A percentile compares a stretch with the other conserved stretches of the same genome.
Evolutionary conservation across 2,329 filamentous ascomycete genomes (phyloP).

Genomic region (Thelonectria blattea): DNA sequence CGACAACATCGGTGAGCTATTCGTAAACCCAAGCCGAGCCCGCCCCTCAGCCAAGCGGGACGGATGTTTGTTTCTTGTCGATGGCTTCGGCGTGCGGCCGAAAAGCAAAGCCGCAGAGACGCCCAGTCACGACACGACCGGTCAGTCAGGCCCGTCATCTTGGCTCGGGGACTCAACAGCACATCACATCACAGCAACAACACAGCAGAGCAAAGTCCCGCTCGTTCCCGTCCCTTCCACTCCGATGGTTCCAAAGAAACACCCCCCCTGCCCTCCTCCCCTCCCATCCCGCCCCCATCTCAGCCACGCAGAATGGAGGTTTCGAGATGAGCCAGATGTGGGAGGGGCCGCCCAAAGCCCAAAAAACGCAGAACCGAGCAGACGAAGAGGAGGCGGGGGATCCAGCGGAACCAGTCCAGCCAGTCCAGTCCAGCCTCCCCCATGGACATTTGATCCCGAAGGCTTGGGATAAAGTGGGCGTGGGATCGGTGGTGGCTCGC

Average conservation of each 20-base stretch:
- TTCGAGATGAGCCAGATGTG: background rate
- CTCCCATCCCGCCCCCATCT: too few relatives aligned
- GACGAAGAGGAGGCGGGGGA: background rate
- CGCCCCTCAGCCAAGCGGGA: background rate
- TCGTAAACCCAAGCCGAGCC: background rate
- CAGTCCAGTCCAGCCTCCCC: constrained; percentile 1
- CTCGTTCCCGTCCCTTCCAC: too few relatives aligned
- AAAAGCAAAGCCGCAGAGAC: constrained; percentile 13
- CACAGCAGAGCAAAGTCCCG: too few relatives aligned
- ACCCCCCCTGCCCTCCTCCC: too few relatives aligned
- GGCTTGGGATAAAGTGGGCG: constrained; percentile 37
- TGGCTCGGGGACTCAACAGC: too few relatives aligned
- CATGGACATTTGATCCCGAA: constrained; percentile 31
- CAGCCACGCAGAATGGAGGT: too few relatives aligned
- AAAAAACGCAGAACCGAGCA: background rate
- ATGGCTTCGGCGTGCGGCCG: constrained; percentile 24
- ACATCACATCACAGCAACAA: too few relatives aligned
- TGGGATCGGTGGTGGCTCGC: constrained; percentile 31
- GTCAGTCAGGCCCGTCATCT: too few relatives aligned
- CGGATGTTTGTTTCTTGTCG: too few relatives aligned
- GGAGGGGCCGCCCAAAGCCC: background rate
- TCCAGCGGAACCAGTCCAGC: constrained; percentile 14
- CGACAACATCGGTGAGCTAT: background rate
- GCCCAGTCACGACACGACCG: too few relatives aligned
- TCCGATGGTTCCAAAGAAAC: too few relatives aligned